Conservation (phyloP, 2,329 filamentous ascomycete species). For the Tolypocladium tundrense region DNA sequence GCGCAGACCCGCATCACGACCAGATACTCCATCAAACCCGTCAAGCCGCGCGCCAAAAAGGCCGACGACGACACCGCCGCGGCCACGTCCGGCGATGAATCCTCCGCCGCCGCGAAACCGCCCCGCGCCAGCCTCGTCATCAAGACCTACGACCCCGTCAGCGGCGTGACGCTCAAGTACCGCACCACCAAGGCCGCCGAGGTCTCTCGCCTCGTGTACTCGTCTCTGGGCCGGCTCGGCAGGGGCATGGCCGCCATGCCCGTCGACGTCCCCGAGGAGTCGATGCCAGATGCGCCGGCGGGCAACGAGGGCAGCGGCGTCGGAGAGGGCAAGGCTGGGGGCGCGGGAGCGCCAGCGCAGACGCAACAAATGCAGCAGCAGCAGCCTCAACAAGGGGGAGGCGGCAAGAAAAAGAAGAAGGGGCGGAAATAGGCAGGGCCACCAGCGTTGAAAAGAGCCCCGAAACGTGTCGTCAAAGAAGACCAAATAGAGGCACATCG, state of each 20-base stretch:
- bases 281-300: slow-evolving; percentile 28
- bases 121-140: slow-evolving; percentile 64
- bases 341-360: slow-evolving; percentile 12
- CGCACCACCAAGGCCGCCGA: slow-evolving; percentile 84
- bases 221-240: slow-evolving; percentile 66
- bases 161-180: slow-evolving; percentile 82
- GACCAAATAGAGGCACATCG: background rate
- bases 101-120: slow-evolving; percentile 28
- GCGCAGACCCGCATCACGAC: slow-evolving; percentile 79
- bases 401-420: slow-evolving; percentile 60
- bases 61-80: slow-evolving; percentile 15
- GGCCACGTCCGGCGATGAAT: slow-evolving; percentile 7
- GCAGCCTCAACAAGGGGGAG: slow-evolving; percentile 16
- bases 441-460: background rate
- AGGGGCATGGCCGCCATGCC: slow-evolving; percentile 53
- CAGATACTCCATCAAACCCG: slow-evolving; percentile 66
- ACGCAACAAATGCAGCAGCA: slow-evolving; percentile 15
- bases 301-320: slow-evolving; percentile 4
- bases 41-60: slow-evolving; percentile 16
- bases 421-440: slow-evolving; percentile 47
- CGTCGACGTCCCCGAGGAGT: slow-evolving; percentile 26
- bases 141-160: slow-evolving; percentile 80
- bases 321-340: slow-evolving; percentile 21
- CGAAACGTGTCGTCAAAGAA: background rate
- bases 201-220: slow-evolving; percentile 66